Evolutionary conservation across 257 asterid species (phyloP), one percentile per base, ranked within the genome.

Genomic region (Penstemon barbatus): DNA sequence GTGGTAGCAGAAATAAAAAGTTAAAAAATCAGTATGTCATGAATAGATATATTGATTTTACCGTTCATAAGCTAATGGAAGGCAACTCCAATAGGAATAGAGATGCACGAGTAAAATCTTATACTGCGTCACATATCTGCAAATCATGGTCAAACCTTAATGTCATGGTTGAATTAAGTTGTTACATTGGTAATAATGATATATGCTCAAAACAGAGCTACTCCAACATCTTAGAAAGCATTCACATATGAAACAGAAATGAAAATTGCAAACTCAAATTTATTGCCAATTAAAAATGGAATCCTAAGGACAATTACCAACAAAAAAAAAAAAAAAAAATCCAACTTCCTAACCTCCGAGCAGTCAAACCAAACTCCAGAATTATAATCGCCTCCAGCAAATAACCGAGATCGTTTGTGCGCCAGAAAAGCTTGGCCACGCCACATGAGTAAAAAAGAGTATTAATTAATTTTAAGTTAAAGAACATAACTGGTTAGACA

Each of bases 331-430:
- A 48, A 73, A 33, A 68, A 57, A 75, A 64, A 19, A 25, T 25
- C 33, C 49, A 72, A 42, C 13, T 25, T 53, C 57, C 94, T 85
- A 55, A 94, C 99, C 99, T 90, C 71, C 96, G 84, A 62, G 86
- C 57, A 74, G 90, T 69, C 80, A 91, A 82, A 70, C 99, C 99
- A 83, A 94, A 94, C 87, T 94, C 99, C 89, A 91, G 77, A 80
- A 91, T 77, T 89, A 86, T 79, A 69, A 87, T 77, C 0, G 99
- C 71, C 90, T 91, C 97, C 79, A 94, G 80, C 87, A 94, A 78
- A 86, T 91, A 94, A 63, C 99, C 97, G 64, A 86, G 79, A 81
- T 89, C 76, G 84, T 84, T 81, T 64, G 99, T 91, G 44, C 91
- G 89, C 99, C 99, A 94, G 78, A 89, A 94, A 78, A 94, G 91